phyloP scores from a whole-genome alignment of 2,329 filamentous ascomycete genomes.

The Fusarium citri region DNA sequence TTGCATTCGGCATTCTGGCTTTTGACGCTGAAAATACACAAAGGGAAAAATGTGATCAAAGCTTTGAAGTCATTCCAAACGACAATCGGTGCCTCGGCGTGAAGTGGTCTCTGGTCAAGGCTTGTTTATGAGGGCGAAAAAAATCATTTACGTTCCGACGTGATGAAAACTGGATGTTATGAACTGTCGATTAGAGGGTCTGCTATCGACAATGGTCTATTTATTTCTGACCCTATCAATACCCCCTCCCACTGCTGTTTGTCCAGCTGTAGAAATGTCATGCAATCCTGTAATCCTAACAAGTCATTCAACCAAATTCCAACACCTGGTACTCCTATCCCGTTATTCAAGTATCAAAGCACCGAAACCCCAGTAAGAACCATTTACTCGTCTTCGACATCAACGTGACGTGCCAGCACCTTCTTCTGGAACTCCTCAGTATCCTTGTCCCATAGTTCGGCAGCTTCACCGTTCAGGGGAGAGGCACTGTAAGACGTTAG shows the following conservation, averaged over 20 bases:
- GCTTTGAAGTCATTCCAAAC: conserved; percentile 45
- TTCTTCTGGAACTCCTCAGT: conserved; percentile 86
- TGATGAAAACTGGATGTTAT: conserved; percentile 38
- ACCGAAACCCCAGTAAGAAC: conserved; percentile 15
- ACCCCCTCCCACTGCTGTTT: conserved; percentile 29
- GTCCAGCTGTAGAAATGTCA: conserved; percentile 43
- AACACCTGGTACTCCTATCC: conserved; percentile 58
- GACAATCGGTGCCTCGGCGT: conserved; percentile 46
- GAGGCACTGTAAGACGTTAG: conserved; percentile 73
- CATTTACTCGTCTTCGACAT: conserved; percentile 71
- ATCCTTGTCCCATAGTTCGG: conserved; percentile 94
- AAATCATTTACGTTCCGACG: conserved; percentile 42
- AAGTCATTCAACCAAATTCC: conserved; percentile 48
- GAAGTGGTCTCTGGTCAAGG: conserved; percentile 42
- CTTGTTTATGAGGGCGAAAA: conserved; percentile 38
- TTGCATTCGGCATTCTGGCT: conserved; percentile 60
- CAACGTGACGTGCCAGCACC: conserved; percentile 71
- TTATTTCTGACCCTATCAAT: conserved; percentile 42
- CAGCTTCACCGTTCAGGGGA: conserved; percentile 94
- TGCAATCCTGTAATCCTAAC: conserved; percentile 51
- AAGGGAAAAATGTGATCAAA: conserved; percentile 53
- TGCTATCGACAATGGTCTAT: conserved; percentile 46
- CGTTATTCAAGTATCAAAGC: conserved; percentile 48
- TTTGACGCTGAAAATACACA: conserved; percentile 56
- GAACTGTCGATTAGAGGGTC: conserved; percentile 45